phyloP scores from a whole-genome alignment of 257 asterid species.

The Przewalskia tangutica region DNA sequence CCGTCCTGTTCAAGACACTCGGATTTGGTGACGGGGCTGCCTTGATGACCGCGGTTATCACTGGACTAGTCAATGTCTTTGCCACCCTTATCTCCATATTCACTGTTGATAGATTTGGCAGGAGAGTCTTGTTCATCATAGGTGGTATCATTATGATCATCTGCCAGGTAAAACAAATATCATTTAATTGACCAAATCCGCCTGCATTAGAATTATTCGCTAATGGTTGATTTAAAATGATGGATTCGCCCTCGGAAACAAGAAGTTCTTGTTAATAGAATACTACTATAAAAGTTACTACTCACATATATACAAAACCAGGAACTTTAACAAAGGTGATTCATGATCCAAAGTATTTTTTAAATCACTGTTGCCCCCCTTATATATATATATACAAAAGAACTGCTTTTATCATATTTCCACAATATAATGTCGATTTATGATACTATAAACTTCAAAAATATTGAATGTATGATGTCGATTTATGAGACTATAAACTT shows the following conservation, averaged over 20 bases:
- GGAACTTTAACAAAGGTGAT: no score
- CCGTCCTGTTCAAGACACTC: constrained; percentile 58
- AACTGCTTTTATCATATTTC: no score
- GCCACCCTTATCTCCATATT: constrained; percentile 51
- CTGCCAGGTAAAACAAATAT: constrained; percentile 38
- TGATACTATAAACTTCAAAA: no score
- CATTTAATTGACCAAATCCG: neutral
- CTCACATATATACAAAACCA: neutral
- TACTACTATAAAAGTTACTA: neutral
- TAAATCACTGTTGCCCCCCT: no score
- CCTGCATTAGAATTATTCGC: neutral
- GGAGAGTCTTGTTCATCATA: constrained; percentile 50
- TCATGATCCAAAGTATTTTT: no score
- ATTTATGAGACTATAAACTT: neutral
- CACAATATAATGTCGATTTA: no score
- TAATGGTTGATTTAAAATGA: neutral
- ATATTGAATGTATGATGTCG: no score
- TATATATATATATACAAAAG: no score
- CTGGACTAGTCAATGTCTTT: constrained; percentile 44
- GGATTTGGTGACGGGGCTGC: constrained; percentile 53
- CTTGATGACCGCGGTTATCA: constrained; percentile 34
- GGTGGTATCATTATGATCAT: constrained; percentile 64
- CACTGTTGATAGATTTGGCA: constrained; percentile 65
- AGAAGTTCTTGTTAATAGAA: neutral
- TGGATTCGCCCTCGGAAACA: neutral